These are phyloP conservation scores for Hsuehochloa calcarea DNA, from an alignment of 176 grass and related monocot genomes.

Conservation along the genomic window DNA sequence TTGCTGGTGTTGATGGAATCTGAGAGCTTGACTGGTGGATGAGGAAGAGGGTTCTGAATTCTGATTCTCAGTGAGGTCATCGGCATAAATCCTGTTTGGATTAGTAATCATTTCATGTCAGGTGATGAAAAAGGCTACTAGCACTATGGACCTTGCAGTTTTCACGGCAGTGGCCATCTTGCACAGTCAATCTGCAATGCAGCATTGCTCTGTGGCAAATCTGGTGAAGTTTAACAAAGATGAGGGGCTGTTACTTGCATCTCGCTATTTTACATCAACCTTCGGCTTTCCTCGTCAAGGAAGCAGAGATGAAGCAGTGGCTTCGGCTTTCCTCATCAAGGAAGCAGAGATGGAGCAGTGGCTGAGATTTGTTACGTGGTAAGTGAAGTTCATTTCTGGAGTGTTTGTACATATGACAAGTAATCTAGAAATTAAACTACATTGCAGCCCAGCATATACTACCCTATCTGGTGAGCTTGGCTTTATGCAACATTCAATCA, in stretches of 20 bases:
- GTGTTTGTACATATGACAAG: conserved; percentile 31
- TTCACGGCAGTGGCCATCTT: conserved; percentile 13
- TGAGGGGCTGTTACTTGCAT: not conserved
- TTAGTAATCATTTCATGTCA: conserved; percentile 14
- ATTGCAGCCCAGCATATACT: conserved; percentile 1
- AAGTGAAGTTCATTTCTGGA: conserved; percentile 30
- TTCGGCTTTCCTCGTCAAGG: not conserved
- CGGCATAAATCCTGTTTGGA: conserved; percentile 12
- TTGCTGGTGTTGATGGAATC: conserved; percentile 44
- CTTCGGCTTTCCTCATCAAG: not conserved
- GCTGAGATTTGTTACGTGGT: conserved; percentile 18
- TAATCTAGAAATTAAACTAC: conserved; percentile 31
- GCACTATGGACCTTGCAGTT: not conserved
- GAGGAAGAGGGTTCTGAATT: conserved; percentile 24
- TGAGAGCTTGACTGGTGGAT: conserved; percentile 36
- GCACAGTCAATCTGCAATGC: not conserved
- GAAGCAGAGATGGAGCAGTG: conserved; percentile 2
- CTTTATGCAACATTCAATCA: conserved; percentile 13
- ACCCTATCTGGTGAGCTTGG: conserved; percentile 9
- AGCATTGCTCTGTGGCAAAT: not conserved
- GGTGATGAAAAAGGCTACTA: not conserved
- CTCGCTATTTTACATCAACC: conserved; percentile 1
- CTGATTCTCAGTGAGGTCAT: conserved; percentile 27
- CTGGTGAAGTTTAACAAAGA: conserved; percentile 3
- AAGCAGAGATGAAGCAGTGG: too few species aligned